phyloP scores from a whole-genome alignment of 2,329 filamentous ascomycete genomes.

The Beauveria sp. region DNA sequence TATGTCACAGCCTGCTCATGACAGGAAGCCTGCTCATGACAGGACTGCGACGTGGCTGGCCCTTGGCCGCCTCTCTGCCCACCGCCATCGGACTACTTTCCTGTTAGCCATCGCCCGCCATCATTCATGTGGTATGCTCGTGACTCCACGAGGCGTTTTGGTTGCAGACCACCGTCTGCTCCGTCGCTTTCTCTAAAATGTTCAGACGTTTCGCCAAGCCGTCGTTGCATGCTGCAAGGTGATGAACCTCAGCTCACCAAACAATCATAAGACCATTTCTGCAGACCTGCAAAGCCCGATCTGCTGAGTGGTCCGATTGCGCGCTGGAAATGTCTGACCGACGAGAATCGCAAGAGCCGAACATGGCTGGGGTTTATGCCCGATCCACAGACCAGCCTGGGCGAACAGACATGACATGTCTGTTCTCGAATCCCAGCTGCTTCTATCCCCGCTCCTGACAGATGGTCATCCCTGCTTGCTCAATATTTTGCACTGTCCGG shows the following conservation, averaged over 20 bases:
- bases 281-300: conserved; percentile 1
- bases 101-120: not conserved
- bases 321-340: not conserved
- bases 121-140: not conserved
- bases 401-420: not conserved
- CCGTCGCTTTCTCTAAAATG: not conserved
- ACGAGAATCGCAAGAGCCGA: not conserved
- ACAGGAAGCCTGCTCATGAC: conserved; percentile 1
- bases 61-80: not conserved
- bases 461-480: not conserved
- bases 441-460: conserved; percentile 1
- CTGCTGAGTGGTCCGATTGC: not conserved
- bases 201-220: not conserved
- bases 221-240: not conserved
- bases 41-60: not conserved
- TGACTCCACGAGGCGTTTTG: not conserved
- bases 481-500: not conserved
- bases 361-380: not conserved
- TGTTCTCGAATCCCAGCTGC: not conserved
- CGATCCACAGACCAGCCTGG: conserved; percentile 3
- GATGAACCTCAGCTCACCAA: not conserved
- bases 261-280: not conserved
- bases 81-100: not conserved
- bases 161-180: not conserved
- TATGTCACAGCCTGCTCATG: conserved; percentile 2